Percentiles rank a stretch among this genome's conserved stretches.
These are phyloP conservation scores for Fusarium sp. DNA, from an alignment of 2,329 filamentous ascomycete species.

Conservation along the genomic window DNA sequence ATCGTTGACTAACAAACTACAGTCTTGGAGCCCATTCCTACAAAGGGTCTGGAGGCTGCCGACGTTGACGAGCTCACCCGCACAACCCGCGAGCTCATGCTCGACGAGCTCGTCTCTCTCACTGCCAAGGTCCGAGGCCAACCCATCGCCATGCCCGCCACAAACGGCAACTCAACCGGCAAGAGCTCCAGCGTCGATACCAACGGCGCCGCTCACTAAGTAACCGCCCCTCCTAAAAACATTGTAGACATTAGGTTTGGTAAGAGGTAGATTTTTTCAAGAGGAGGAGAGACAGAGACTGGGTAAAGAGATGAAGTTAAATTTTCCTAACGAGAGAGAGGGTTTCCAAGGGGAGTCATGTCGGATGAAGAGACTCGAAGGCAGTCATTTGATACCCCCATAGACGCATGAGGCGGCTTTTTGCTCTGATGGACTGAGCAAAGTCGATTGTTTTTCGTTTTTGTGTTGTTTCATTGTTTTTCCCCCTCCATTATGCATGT, in stretches of 20 bases:
- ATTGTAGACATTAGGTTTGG: conserved; percentile 4
- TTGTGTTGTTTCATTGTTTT: conserved; percentile 17
- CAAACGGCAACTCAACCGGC: conserved; percentile 36
- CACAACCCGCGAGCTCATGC: conserved; percentile 76
- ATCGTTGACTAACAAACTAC: neutral
- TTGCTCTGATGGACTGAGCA: conserved; percentile 32
- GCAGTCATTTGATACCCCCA: conserved; percentile 46
- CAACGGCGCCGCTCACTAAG: conserved; percentile 56
- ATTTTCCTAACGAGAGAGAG: conserved; percentile 23
- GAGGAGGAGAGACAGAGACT: neutral
- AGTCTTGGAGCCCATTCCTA: conserved; percentile 84
- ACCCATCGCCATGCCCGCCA: conserved; percentile 46
- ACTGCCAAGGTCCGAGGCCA: conserved; percentile 60
- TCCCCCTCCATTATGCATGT: conserved; percentile 8
- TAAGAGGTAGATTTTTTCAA: neutral
- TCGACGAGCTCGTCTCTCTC: conserved; percentile 66
- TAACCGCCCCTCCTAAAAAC: neutral
- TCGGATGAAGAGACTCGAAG: conserved; percentile 39
- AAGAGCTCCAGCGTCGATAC: conserved; percentile 46
- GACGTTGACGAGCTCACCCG: conserved; percentile 79
- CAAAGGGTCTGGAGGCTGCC: conserved; percentile 71
- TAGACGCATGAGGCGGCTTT: conserved; percentile 47
- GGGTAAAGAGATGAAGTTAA: conserved; percentile 16
- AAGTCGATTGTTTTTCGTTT: conserved; percentile 31
- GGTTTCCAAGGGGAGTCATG: conserved; percentile 36